phyloP scores from a whole-genome alignment of 2,329 filamentous ascomycete species.

The Sordariomycetes sp. region DNA sequence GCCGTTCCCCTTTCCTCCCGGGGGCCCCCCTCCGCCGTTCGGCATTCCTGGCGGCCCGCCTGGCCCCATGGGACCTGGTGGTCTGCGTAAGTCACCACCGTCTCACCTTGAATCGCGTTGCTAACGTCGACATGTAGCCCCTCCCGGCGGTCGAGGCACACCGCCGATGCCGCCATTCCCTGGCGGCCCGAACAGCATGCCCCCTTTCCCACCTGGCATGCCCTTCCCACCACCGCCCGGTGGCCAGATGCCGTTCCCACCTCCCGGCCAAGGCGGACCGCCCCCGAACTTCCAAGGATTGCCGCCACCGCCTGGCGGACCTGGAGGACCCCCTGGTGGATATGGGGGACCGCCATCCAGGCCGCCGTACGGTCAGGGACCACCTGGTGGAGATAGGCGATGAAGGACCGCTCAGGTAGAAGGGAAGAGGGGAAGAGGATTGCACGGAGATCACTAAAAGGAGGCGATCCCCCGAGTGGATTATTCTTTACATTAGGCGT shows the following conservation, averaged over 20 bases:
- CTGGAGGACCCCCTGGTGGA: conserved; percentile 31
- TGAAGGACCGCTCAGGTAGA: too few species aligned
- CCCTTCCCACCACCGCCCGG: conserved; percentile 19
- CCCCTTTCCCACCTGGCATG: conserved; percentile 13
- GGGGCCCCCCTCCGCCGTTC: conserved; percentile 50
- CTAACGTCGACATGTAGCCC: conserved; percentile 27
- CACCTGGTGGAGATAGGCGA: conserved; percentile 27
- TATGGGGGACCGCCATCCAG: conserved; percentile 17
- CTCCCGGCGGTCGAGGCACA: conserved; percentile 29
- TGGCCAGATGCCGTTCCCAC: conserved; percentile 16
- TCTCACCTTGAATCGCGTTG: conserved; percentile 8
- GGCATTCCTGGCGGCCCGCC: conserved; percentile 34
- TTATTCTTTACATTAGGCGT: too few species aligned
- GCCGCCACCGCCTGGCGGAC: conserved; percentile 28
- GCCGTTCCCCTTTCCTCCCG: conserved; percentile 56
- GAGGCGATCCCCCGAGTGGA: too few species aligned
- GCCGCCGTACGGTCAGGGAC: conserved; percentile 24
- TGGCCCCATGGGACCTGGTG: conserved; percentile 27
- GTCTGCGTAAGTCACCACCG: conserved; percentile 44
- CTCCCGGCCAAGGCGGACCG: conserved; percentile 10
- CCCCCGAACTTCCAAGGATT: conserved; percentile 34
- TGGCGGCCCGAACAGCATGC: conserved; percentile 6
- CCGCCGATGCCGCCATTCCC: conserved; percentile 10
- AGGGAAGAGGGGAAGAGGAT: too few species aligned
- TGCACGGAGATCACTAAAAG: too few species aligned